These are phyloP conservation scores for Anthracocystis setariae DNA, from an alignment of 1,284 basidiomycete species.

Conservation along the genomic window DNA sequence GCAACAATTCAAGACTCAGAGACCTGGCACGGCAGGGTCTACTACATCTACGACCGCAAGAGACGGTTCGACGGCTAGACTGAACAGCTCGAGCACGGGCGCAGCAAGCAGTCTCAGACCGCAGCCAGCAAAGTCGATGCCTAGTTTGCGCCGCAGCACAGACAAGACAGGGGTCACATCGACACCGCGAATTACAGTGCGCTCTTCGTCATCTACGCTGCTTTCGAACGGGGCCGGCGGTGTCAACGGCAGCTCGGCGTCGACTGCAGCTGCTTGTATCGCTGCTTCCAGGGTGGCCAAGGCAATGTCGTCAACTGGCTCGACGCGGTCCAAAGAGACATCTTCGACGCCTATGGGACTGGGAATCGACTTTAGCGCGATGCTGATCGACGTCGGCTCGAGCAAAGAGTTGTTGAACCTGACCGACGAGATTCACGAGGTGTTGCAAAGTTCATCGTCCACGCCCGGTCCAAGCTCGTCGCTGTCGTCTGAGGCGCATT, in stretches of 20 bases:
- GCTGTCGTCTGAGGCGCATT: conserved; percentile 12
- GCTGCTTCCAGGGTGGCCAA: conserved; percentile 34
- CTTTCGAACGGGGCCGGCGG: conserved; percentile 1
- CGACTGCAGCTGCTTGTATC: conserved; percentile 14
- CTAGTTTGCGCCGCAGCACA: conserved; percentile 29
- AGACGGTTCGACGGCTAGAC: conserved; percentile 8
- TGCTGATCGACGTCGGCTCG: conserved; percentile 3
- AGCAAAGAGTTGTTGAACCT: conserved; percentile 17
- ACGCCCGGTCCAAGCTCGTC: conserved; percentile 9
- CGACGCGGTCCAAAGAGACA: conserved; percentile 8
- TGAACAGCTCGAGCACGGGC: conserved; percentile 12
- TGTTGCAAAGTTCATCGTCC: conserved; percentile 15
- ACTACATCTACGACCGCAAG: conserved; percentile 6
- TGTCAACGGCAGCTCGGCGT: not conserved
- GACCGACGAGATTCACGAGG: conserved; percentile 18
- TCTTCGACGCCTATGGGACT: conserved; percentile 19
- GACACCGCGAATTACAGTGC: conserved; percentile 40
- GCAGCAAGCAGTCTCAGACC: conserved; percentile 8
- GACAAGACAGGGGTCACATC: conserved; percentile 24
- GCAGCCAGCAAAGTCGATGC: conserved; percentile 40
- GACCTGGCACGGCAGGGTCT: conserved; percentile 25
- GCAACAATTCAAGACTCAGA: conserved; percentile 9
- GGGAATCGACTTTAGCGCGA: conserved; percentile 33
- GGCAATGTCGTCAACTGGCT: conserved; percentile 13
- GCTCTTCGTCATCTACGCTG: conserved; percentile 28